These are phyloP conservation scores for Castanea crenata DNA, from an alignment of 306 rosid species.

Conservation along the genomic window DNA sequence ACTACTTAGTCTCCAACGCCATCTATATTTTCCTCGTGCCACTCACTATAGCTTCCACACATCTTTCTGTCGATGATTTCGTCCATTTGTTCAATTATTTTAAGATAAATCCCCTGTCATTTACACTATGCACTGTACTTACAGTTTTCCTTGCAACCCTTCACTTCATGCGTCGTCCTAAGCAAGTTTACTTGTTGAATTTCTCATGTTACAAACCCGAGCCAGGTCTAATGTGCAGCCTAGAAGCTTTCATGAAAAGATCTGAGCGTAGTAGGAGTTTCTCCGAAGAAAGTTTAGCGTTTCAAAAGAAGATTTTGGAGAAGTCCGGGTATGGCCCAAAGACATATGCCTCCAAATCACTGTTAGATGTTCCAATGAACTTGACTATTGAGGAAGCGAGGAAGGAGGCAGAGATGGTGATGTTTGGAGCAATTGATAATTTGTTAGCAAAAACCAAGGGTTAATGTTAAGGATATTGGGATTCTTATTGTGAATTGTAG, in stretches of 20 bases:
- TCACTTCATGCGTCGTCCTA: background rate
- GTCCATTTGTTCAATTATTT: background rate
- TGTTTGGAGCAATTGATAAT: too few relatives aligned
- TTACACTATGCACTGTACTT: background rate
- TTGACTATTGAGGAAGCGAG: background rate
- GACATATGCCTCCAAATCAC: background rate
- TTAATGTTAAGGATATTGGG: too few relatives aligned
- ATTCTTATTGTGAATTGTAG: too few relatives aligned
- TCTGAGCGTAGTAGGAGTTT: background rate
- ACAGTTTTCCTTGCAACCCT: background rate
- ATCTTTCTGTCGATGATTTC: background rate
- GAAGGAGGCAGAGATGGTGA: background rate
- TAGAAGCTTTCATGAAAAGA: background rate
- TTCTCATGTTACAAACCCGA: background rate
- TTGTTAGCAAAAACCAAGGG: too few relatives aligned
- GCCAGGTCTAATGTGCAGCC: background rate
- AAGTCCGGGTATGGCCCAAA: background rate
- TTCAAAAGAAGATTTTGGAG: background rate
- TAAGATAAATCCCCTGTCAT: background rate
- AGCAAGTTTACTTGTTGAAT: background rate
- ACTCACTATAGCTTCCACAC: background rate
- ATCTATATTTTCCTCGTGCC: background rate
- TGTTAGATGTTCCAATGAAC: background rate
- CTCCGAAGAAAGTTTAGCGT: background rate
- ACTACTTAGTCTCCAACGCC: background rate